Base-by-base conservation (phyloP, 495 filamentous ascomycete genomes). In the Amphirosellinia nigrospora region DNA sequence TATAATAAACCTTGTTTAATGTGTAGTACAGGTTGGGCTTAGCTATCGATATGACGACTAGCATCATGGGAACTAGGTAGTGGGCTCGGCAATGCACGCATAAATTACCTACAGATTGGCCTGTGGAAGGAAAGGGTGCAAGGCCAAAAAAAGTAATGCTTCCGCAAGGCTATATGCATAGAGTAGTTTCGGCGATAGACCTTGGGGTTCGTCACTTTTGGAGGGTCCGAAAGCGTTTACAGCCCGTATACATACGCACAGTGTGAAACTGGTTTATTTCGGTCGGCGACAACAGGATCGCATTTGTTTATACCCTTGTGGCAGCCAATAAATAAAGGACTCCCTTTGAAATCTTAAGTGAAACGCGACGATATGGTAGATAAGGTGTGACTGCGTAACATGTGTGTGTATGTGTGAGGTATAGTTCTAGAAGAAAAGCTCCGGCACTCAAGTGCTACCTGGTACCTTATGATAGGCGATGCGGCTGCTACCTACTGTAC, bases 41-140 rank as follows among this genome's bases (percentile, higher is more conserved):
- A 2, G 43, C 45, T 36, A 32, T 38, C 30, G 6, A 48, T 52
- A 21, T 32, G 9, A 53, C 16, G 32, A 34, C 30, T 30, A 45
- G 66, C 21, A 34, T 69, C 38, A 52, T 13, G 7, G 56, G 34
- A 39, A 43, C n/a, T 39, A 32, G 46, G 45, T 43, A n/a, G n/a
- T 26, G n/a, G 28, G 53, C 43, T 58, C 50, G 16, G n/a, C 21
- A 68, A 46, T 43, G 16, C 36, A 53, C 52, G 48, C 45, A 52
- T 26, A 52, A 38, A 48, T 13, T 43, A 39, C 43, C 3, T 43
- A 34, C 19, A 11, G 16, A 21, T 43, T 0, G 43, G 30, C 21
- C 23, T 23, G n/a, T 30, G 16, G 39, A 48, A 60, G 41, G 34
- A 38, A 21, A 52, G 45, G 28, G 19, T 36, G 16, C 64, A 67